Percentiles rank a stretch among this genome's conserved stretches.
Evolutionary conservation across 768 basidiomycete genomes (phyloP).

Genomic region (Hygrophorus pudorinus): DNA sequence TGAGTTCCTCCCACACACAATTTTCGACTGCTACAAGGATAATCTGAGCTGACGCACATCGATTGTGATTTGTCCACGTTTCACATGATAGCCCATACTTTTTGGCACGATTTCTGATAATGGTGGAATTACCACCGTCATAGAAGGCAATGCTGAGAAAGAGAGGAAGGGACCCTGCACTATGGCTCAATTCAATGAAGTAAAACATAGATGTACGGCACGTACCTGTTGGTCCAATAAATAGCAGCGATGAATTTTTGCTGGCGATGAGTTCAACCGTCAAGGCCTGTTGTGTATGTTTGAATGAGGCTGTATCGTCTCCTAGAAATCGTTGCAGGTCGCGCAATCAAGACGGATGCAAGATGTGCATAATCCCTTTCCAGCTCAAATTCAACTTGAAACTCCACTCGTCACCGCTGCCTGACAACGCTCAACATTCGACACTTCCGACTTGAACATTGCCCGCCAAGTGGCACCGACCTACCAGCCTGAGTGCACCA

Average conservation of each 20-base stretch:
- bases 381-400: too few species aligned
- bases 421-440: too few species aligned
- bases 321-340: neutral
- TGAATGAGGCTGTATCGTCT: neutral
- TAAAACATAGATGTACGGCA: constrained; percentile 8
- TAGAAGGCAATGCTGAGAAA: constrained; percentile 6
- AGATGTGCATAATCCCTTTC: neutral
- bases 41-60: neutral
- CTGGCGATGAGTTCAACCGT: neutral
- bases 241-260: neutral
- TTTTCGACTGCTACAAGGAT: constrained; percentile 2
- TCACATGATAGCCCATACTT: constrained; percentile 1
- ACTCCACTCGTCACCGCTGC: too few species aligned
- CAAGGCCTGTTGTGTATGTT: constrained; percentile 2
- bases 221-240: neutral
- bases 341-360: neutral
- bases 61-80: constrained; percentile 2
- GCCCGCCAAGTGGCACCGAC: too few species aligned
- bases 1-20: neutral
- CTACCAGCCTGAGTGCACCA: too few species aligned
- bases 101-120: constrained; percentile 1
- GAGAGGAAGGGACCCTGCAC: constrained; percentile 10
- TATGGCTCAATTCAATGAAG: neutral
- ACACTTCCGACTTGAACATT: too few species aligned
- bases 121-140: constrained; percentile 9